Evolutionary conservation across 1,139 yeast species (phyloP).

Genomic region (Pichia kudriavzevii): DNA sequence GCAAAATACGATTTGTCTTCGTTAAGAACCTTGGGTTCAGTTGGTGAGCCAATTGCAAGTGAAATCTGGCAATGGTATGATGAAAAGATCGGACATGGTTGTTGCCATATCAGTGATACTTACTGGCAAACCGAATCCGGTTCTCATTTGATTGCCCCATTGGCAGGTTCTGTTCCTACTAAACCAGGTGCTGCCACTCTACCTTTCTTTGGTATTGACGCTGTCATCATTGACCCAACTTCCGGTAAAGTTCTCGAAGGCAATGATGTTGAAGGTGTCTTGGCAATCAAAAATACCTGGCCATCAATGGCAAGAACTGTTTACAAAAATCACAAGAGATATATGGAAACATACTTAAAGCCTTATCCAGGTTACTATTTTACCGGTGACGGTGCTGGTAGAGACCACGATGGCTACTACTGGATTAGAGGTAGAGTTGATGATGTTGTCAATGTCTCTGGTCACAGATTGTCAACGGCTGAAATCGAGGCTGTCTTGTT

Average conservation of each 20-base stretch:
- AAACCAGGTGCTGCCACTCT: slow-evolving; percentile 97
- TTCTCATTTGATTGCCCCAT: slow-evolving; percentile 89
- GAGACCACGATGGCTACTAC: slow-evolving; percentile 94
- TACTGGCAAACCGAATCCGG: slow-evolving; percentile 99
- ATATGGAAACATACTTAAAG: slow-evolving; percentile 85
- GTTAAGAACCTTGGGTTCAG: slow-evolving; percentile 92
- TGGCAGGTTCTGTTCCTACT: slow-evolving; percentile 91
- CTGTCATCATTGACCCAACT: slow-evolving; percentile 88
- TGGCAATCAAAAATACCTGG: slow-evolving; percentile 87
- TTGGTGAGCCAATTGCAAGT: slow-evolving; percentile 97
- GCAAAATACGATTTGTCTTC: slow-evolving; percentile 83
- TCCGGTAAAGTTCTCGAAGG: slow-evolving; percentile 76
- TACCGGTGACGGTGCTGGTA: slow-evolving; percentile 98
- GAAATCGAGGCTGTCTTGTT: slow-evolving; percentile 92
- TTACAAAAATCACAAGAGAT: slow-evolving; percentile 84
- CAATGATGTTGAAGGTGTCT: slow-evolving; percentile 92
- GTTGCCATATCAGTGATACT: slow-evolving; percentile 86
- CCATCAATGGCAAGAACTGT: slow-evolving; percentile 98
- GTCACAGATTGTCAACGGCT: slow-evolving; percentile 94
- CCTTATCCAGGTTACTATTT: slow-evolving; percentile 97
- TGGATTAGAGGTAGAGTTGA: slow-evolving; percentile 99
- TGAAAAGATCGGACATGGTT: slow-evolving; percentile 80
- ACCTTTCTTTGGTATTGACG: slow-evolving; percentile 92
- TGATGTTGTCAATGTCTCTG: slow-evolving; percentile 95
- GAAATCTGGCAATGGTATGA: slow-evolving; percentile 99